phyloP scores from a whole-genome alignment of 495 filamentous ascomycete species.

The Haplographium delicatum region DNA sequence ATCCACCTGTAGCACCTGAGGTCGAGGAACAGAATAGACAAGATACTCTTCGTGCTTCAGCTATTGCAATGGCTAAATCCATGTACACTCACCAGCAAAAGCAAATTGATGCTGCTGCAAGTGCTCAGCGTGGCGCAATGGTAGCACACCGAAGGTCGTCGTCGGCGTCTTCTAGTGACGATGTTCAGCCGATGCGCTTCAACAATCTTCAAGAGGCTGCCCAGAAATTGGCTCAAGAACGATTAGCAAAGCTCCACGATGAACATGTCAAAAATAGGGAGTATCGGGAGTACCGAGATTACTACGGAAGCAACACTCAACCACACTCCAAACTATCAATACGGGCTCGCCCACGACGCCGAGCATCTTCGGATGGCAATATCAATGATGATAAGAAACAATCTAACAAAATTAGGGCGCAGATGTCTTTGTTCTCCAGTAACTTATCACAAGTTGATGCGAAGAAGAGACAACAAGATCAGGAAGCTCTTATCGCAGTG shows the following conservation, averaged over 20 bases:
- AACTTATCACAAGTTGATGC: slow-evolving; percentile 65
- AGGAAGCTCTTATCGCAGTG: slow-evolving; percentile 65
- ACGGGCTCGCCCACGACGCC: slow-evolving; percentile 44
- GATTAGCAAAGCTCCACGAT: slow-evolving; percentile 71
- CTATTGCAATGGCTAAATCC: slow-evolving; percentile 79
- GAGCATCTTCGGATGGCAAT: slow-evolving; percentile 66
- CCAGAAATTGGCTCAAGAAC: slow-evolving; percentile 76
- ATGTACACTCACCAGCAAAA: slow-evolving; percentile 69
- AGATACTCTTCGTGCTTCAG: slow-evolving; percentile 71
- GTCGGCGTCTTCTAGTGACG: slow-evolving; percentile 15
- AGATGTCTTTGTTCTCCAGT: slow-evolving; percentile 72
- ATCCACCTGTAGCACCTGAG: slow-evolving; percentile 67
- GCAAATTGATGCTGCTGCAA: slow-evolving; percentile 41
- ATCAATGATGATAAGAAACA: slow-evolving; percentile 58
- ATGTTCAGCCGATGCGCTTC: slow-evolving; percentile 21
- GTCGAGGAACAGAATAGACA: slow-evolving; percentile 65
- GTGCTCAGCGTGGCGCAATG: slow-evolving; percentile 26
- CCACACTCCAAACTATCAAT: slow-evolving; percentile 50
- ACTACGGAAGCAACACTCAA: slow-evolving; percentile 56
- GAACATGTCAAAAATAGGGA: slow-evolving; percentile 52
- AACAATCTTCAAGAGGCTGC: slow-evolving; percentile 70
- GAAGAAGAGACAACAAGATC: slow-evolving; percentile 68
- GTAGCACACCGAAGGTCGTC: slow-evolving; percentile 33
- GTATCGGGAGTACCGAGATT: slow-evolving; percentile 61
- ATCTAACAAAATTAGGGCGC: slow-evolving; percentile 67